Evolutionary conservation across 768 basidiomycete genomes (phyloP), one percentile per base, ranked within the genome.

Genomic region (Lactifluus volemus): DNA sequence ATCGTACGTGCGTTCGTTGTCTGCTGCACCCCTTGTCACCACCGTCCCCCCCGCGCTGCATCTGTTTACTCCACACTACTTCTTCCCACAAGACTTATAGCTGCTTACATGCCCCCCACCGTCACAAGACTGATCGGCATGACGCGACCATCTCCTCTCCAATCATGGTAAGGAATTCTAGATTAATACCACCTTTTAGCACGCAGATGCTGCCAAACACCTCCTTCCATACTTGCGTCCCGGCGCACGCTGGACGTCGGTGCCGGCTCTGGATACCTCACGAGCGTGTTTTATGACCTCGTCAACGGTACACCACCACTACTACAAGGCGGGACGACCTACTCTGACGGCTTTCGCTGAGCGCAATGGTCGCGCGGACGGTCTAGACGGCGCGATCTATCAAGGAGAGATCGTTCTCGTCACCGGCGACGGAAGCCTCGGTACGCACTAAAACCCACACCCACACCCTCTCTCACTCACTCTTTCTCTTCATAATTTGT

Each of bases 141-240:
- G 86, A 84, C 14, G 95, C 94, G 14, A 99, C 96, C 0, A 98
- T 99, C 63, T 91, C 89, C 42, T 96, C 96, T 0, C 96, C 96
- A 1, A 96, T 98, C 70, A 58, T 63, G 61, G 61, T 56, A 30
- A 45, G 25, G 39, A 29, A 25, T 25, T 25, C 25, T 25, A 38
- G 11, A 38, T 38, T 9, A 5, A 34, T 4, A 1, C 25, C 25
- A 25, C 32, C 32, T 25, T 41, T 5, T 17, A 89, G 88, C 94
- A 97, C 63, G 93, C 92, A 0, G 84, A 94, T 63, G 94, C 96
- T 0, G 70, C 81, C 3, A 88, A 95, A 68, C 81, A 88, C 60
- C 81, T 97, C 11, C 77, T 90, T 3, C 81, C 86, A 0, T 85
- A 83, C 68, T 78, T 98, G 19, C 74, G 76, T n/a, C 84, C 84